A percentile compares a stretch with the other conserved stretches of the same genome.
These are phyloP conservation scores for Thalia dealbata DNA, from an alignment of 176 grass and related monocot species.

Conservation along the genomic window DNA sequence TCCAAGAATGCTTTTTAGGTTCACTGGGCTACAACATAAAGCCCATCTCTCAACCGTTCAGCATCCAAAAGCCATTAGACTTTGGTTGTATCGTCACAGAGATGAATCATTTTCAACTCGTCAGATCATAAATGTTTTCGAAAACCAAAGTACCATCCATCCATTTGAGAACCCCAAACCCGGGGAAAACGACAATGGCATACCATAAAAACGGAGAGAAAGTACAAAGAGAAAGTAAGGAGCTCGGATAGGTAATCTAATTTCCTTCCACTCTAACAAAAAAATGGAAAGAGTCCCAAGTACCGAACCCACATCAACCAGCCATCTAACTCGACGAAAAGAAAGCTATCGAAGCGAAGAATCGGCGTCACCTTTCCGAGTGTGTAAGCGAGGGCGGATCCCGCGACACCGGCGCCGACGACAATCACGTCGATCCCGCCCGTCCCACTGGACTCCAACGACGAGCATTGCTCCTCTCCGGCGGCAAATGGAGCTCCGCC, in stretches of 20 bases:
- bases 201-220: background rate
- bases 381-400: slow-evolving; percentile 87
- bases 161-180: background rate
- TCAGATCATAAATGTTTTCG: background rate
- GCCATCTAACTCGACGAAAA: background rate
- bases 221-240: background rate
- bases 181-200: background rate
- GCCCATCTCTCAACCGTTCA: background rate
- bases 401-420: slow-evolving; percentile 89
- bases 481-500: background rate
- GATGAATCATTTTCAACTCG: too few species aligned
- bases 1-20: background rate
- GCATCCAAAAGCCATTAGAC: background rate
- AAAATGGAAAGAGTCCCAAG: background rate
- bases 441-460: background rate
- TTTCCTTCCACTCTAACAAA: background rate
- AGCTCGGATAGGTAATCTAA: background rate
- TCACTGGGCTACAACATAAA: background rate
- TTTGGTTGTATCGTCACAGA: background rate
- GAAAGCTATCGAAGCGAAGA: background rate
- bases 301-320: background rate
- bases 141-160: background rate
- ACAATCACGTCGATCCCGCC: slow-evolving; percentile 60
- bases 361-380: slow-evolving; percentile 54
- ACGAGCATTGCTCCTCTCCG: background rate